Evolutionary conservation across 805 yeast genomes (phyloP).

Genomic region (Wickerhamiella kurtzmanii): DNA sequence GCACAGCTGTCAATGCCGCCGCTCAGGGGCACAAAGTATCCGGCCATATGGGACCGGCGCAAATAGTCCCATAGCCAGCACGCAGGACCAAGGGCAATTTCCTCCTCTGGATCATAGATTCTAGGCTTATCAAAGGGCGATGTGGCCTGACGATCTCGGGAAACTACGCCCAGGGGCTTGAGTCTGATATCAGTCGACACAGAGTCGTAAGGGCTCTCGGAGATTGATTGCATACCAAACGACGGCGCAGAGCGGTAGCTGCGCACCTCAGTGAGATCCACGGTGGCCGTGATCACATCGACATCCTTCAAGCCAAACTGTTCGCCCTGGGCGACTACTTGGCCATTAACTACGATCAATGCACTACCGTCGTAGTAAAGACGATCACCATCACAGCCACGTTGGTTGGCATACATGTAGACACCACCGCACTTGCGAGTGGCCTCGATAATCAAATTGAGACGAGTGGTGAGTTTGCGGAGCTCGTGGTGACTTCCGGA

Average conservation of each 20-base stretch:
- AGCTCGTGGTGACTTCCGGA: slow-evolving; percentile 97
- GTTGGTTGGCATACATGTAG: slow-evolving; percentile 84
- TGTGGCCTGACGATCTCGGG: slow-evolving; percentile 31
- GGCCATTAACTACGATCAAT: slow-evolving; percentile 80
- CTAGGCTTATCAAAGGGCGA: slow-evolving; percentile 36
- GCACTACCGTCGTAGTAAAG: slow-evolving; percentile 97
- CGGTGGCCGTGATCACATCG: slow-evolving; percentile 90
- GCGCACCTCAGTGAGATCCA: slow-evolving; percentile 84
- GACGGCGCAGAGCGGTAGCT: slow-evolving; percentile 60
- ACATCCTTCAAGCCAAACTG: slow-evolving; percentile 87
- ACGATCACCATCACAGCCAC: slow-evolving; percentile 97
- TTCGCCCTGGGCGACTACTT: slow-evolving; percentile 81
- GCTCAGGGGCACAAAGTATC: slow-evolving; percentile 82
- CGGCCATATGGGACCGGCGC: slow-evolving; percentile 80
- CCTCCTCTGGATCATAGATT: slow-evolving; percentile 83
- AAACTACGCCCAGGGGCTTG: slow-evolving; percentile 27
- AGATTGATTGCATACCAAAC: slow-evolving; percentile 53
- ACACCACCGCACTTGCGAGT: slow-evolving; percentile 95
- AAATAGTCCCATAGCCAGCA: slow-evolving; percentile 99
- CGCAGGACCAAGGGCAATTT: slow-evolving; percentile 95
- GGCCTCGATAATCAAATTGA: slow-evolving; percentile 78
- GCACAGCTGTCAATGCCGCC: slow-evolving; percentile 99
- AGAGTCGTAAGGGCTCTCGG: slow-evolving; percentile 2
- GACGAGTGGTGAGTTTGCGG: slow-evolving; percentile 72
- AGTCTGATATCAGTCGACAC: slow-evolving; percentile 1